Evolutionary conservation across 106 monocot genomes (phyloP).

Genomic region (Iris macrosiphon): DNA sequence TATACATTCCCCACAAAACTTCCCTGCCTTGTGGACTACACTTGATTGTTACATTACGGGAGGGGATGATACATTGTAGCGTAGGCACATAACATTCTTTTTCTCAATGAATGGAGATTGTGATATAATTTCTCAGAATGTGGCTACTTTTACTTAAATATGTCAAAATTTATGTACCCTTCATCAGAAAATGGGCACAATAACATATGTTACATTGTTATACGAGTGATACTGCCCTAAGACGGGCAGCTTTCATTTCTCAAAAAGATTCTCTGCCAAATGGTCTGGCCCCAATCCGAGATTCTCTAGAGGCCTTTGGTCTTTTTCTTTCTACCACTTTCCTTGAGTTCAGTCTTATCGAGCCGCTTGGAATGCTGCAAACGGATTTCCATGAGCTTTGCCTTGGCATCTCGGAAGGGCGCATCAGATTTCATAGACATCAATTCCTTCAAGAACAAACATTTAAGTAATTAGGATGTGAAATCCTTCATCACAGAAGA

Average conservation of each 20-base stretch:
- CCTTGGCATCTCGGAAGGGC: slow-evolving; percentile 85
- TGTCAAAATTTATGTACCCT: slow-evolving; percentile 12
- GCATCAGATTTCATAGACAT: slow-evolving; percentile 75
- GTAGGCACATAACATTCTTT: too few relatives aligned
- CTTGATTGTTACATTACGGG: too few relatives aligned
- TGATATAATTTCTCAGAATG: too few relatives aligned
- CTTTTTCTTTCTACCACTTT: slow-evolving; percentile 53
- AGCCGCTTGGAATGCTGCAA: slow-evolving; percentile 41
- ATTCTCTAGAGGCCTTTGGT: slow-evolving; percentile 28
- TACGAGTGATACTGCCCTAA: neutral
- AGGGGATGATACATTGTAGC: too few relatives aligned
- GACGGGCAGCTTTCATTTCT: too few relatives aligned
- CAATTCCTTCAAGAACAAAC: slow-evolving; percentile 47
- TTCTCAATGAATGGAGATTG: too few relatives aligned
- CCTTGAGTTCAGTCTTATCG: slow-evolving; percentile 14
- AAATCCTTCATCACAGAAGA: neutral
- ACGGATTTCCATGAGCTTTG: slow-evolving; percentile 77
- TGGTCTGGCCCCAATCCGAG: slow-evolving; percentile 7
- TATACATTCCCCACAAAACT: too few relatives aligned
- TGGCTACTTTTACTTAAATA: neutral
- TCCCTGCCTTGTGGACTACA: too few relatives aligned
- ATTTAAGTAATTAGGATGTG: neutral
- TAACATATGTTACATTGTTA: neutral
- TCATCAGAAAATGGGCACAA: neutral
- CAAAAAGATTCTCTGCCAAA: neutral